Percentiles rank a stretch among this genome's conserved stretches.
These are phyloP conservation scores for Geotrichum macrosporum DNA, from an alignment of 1,139 yeast genomes.

Conservation along the genomic window DNA sequence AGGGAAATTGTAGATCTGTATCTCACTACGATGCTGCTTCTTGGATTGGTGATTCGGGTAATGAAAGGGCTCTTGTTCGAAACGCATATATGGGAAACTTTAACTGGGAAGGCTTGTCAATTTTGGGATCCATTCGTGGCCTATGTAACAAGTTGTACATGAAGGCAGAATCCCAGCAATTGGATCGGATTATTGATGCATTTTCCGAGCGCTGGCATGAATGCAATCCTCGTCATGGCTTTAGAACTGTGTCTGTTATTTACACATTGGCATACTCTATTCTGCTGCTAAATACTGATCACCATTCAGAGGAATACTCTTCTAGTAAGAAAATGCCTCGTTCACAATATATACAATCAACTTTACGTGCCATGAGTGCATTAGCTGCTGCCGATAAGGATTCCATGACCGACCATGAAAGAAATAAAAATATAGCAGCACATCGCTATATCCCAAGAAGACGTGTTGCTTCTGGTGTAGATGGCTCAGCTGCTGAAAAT, in stretches of 20 bases:
- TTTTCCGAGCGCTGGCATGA: constrained; percentile 66
- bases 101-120: constrained; percentile 33
- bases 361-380: constrained; percentile 25
- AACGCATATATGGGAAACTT: constrained; percentile 33
- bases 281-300: constrained; percentile 56
- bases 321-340: constrained; percentile 38
- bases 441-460: constrained; percentile 1
- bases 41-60: constrained; percentile 34
- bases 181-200: constrained; percentile 67
- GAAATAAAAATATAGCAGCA: neutral
- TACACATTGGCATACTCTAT: constrained; percentile 72
- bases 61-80: constrained; percentile 28
- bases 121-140: constrained; percentile 51
- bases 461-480: constrained; percentile 14
- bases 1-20: constrained; percentile 13
- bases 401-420: neutral
- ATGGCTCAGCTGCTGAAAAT: constrained; percentile 6
- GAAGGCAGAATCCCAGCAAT: constrained; percentile 79
- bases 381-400: constrained; percentile 7
- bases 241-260: constrained; percentile 57
- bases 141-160: constrained; percentile 64
- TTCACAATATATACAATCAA: constrained; percentile 33
- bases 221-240: constrained; percentile 46
- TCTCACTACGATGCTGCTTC: constrained; percentile 30
- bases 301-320: constrained; percentile 35